phyloP scores from a whole-genome alignment of 257 asterid genomes.

The Verbena officinalis region DNA sequence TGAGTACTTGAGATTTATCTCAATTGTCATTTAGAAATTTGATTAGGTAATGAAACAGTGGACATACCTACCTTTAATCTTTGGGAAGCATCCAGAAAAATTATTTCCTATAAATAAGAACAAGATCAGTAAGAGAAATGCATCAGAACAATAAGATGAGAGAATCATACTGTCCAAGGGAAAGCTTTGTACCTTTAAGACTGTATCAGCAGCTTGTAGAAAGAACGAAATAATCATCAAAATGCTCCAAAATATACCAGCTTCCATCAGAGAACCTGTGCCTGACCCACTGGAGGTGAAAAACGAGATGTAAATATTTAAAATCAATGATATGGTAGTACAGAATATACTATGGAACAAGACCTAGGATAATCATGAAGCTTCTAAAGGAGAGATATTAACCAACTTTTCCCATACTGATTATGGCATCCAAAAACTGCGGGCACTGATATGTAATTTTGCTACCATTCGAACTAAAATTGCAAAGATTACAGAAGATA shows the following conservation, averaged over 20 bases:
- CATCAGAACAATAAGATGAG: slow-evolving; percentile 27
- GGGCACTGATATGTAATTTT: background rate
- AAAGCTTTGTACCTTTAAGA: slow-evolving; percentile 70
- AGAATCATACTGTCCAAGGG: slow-evolving; percentile 27
- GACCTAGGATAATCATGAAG: slow-evolving; percentile 1
- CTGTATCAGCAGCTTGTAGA: slow-evolving; percentile 94
- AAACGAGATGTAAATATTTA: slow-evolving; percentile 14
- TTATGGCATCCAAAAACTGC: slow-evolving; percentile 7
- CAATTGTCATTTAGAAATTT: slow-evolving; percentile 16
- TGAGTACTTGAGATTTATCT: background rate
- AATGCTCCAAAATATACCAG: slow-evolving; percentile 90
- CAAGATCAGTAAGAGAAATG: slow-evolving; percentile 33
- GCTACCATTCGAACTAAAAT: background rate
- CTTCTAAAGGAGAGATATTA: slow-evolving; percentile 1
- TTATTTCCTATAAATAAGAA: slow-evolving; percentile 66
- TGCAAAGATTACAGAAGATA: background rate
- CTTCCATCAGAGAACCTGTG: slow-evolving; percentile 87
- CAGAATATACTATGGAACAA: background rate
- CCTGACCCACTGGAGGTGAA: slow-evolving; percentile 83
- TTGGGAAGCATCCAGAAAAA: slow-evolving; percentile 79
- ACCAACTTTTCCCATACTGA: background rate
- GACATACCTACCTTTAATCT: slow-evolving; percentile 71
- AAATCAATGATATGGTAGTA: slow-evolving; percentile 5
- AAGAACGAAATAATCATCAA: slow-evolving; percentile 91
- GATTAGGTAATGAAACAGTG: slow-evolving; percentile 20